These are phyloP conservation scores for Malus hybrid DNA, from an alignment of 331 rosid genomes.

Conservation along the genomic window DNA sequence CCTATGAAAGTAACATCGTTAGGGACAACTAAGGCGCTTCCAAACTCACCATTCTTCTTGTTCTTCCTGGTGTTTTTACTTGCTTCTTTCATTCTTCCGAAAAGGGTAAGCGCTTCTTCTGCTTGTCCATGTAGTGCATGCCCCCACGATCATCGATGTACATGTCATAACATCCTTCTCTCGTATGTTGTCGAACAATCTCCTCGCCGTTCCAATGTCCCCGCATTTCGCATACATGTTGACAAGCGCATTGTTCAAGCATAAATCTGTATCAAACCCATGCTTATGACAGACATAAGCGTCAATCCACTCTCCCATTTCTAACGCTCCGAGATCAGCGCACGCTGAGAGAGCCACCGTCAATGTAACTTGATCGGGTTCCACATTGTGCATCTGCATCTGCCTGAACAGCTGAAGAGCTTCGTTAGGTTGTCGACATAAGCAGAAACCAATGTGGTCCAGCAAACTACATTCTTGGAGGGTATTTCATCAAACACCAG, in stretches of 20 bases:
- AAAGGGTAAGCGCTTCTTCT: slow-evolving; percentile 48
- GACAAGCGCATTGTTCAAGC: slow-evolving; percentile 44
- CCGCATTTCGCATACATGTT: slow-evolving; percentile 70
- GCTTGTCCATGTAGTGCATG: slow-evolving; percentile 60
- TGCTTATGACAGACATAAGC: slow-evolving; percentile 15
- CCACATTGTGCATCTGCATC: slow-evolving; percentile 44
- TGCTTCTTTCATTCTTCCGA: slow-evolving; percentile 29
- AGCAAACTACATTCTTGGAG: slow-evolving; percentile 30
- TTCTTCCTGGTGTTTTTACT: slow-evolving; percentile 1
- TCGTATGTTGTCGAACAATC: slow-evolving; percentile 37
- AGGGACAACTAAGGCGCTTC: slow-evolving; percentile 16
- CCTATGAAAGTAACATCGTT: slow-evolving; percentile 61
- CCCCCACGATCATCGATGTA: slow-evolving; percentile 64
- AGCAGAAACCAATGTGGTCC: slow-evolving; percentile 62
- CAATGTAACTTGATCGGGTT: slow-evolving; percentile 47
- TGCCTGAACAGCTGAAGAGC: slow-evolving; percentile 39
- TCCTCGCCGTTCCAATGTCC: slow-evolving; percentile 34
- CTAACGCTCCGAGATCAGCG: slow-evolving; percentile 50
- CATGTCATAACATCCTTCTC: slow-evolving; percentile 54
- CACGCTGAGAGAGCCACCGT: slow-evolving; percentile 63
- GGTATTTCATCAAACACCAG: slow-evolving; percentile 48
- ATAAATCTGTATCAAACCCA: slow-evolving; percentile 26
- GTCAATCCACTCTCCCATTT: slow-evolving; percentile 48
- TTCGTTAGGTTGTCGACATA: slow-evolving; percentile 40
- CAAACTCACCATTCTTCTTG: neutral